A percentile compares a stretch with the other conserved stretches of the same genome.
Conservation (phyloP, 2,329 filamentous ascomycete genomes). For the Pestalotiopsis sp. region DNA sequence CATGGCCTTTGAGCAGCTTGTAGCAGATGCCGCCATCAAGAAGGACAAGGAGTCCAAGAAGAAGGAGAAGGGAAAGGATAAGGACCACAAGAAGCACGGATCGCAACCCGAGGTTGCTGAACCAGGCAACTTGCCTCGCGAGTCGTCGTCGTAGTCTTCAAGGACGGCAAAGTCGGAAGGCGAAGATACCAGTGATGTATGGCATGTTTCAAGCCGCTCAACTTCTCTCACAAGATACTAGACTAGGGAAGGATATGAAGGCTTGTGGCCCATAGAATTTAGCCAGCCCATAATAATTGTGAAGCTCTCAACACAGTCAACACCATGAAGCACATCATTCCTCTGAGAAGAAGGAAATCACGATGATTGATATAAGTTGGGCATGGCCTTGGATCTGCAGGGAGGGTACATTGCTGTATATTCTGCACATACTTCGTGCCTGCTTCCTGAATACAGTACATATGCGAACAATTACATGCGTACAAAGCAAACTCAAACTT, state of each 20-base stretch:
- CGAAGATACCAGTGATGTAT: constrained; percentile 1
- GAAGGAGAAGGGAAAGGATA: constrained; percentile 64
- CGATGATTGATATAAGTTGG: no score
- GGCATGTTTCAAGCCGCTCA: not conserved
- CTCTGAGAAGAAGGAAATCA: no score
- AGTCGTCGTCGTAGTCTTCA: constrained; percentile 15
- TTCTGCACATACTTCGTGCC: no score
- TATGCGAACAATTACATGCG: no score
- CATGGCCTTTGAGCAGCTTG: constrained; percentile 97
- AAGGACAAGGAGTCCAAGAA: constrained; percentile 83
- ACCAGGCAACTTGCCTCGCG: constrained; percentile 18
- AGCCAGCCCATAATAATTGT: not conserved
- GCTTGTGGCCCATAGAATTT: not conserved
- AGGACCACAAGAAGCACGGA: constrained; percentile 43
- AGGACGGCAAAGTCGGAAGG: not conserved
- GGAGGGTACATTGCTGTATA: no score
- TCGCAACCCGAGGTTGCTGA: constrained; percentile 18
- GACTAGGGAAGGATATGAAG: not conserved
- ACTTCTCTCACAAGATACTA: not conserved
- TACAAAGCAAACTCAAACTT: no score
- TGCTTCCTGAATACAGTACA: no score
- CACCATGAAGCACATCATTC: no score
- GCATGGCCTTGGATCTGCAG: no score
- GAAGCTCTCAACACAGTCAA: not conserved
- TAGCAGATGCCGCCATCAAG: constrained; percentile 94